These are phyloP conservation scores for Rickenella mellea DNA, from an alignment of 768 basidiomycete genomes.

Conservation along the genomic window DNA sequence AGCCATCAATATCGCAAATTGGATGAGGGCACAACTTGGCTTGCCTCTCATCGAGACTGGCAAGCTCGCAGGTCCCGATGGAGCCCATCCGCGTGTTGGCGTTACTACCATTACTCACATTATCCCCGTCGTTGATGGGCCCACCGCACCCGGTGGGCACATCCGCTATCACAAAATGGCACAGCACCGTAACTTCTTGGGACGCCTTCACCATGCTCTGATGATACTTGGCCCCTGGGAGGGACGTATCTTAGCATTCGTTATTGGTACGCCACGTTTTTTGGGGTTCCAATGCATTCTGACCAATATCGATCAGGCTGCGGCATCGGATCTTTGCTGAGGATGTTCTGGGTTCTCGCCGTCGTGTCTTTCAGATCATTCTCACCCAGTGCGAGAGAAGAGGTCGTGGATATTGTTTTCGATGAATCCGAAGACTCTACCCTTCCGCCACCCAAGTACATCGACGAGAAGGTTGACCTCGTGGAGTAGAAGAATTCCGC, in stretches of 20 bases:
- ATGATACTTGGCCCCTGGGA: slow-evolving; percentile 75
- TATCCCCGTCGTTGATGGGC: slow-evolving; percentile 9
- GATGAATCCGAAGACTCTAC: slow-evolving; percentile 38
- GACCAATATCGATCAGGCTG: slow-evolving; percentile 41
- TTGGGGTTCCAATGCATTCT: not conserved
- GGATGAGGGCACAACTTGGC: slow-evolving; percentile 47
- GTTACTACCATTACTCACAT: slow-evolving; percentile 5
- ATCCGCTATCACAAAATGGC: slow-evolving; percentile 8
- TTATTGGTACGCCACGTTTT: slow-evolving; percentile 48
- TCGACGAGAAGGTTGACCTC: slow-evolving; percentile 40
- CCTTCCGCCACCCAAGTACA: slow-evolving; percentile 49
- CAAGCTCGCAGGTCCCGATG: slow-evolving; percentile 1
- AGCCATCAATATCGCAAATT: slow-evolving; percentile 40
- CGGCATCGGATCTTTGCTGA: slow-evolving; percentile 71
- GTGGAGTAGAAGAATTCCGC: slow-evolving; percentile 2
- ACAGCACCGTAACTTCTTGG: slow-evolving; percentile 34
- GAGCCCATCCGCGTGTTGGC: slow-evolving; percentile 1
- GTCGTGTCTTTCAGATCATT: slow-evolving; percentile 52
- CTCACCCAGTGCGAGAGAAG: slow-evolving; percentile 30
- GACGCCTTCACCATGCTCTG: slow-evolving; percentile 55
- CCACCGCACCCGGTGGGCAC: slow-evolving; percentile 7
- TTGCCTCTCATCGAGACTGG: slow-evolving; percentile 34
- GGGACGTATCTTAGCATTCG: slow-evolving; percentile 73
- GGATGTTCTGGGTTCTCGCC: slow-evolving; percentile 71
- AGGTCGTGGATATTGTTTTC: slow-evolving; percentile 29